phyloP scores from a whole-genome alignment of 2,329 filamentous ascomycete genomes.

The Seiridium cupressi region DNA sequence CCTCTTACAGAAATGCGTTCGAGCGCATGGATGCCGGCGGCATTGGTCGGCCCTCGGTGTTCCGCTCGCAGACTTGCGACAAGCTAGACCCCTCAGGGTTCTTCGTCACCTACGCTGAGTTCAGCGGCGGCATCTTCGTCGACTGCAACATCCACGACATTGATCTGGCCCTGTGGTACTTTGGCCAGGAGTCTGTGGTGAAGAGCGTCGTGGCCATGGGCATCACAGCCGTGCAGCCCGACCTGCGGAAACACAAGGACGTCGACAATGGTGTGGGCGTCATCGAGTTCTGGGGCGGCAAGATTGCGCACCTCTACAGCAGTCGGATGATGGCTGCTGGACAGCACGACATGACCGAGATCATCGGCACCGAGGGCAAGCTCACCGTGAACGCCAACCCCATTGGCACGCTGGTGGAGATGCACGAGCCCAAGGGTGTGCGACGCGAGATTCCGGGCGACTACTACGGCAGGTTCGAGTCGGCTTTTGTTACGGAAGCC shows the following conservation, averaged over 20 bases:
- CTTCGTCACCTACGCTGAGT: constrained; percentile 66
- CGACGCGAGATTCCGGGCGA: constrained; percentile 57
- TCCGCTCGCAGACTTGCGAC: constrained; percentile 67
- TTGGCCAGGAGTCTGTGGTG: constrained; percentile 50
- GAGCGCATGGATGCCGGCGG: constrained; percentile 47
- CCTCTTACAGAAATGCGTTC: constrained; percentile 61
- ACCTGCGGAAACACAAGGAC: constrained; percentile 55
- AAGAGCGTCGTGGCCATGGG: constrained; percentile 57
- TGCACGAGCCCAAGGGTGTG: constrained; percentile 52
- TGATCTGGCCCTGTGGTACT: constrained; percentile 63
- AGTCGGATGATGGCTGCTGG: constrained; percentile 67
- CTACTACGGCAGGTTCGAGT: constrained; percentile 62
- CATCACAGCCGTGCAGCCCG: constrained; percentile 58
- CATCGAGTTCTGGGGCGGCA: constrained; percentile 63
- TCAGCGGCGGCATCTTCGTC: constrained; percentile 67
- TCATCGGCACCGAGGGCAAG: constrained; percentile 66
- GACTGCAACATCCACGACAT: constrained; percentile 72
- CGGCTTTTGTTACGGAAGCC: constrained; percentile 62
- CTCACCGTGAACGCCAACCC: constrained; percentile 60
- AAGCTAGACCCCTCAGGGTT: constrained; percentile 64
- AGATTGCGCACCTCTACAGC: constrained; percentile 63
- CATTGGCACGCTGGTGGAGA: constrained; percentile 50
- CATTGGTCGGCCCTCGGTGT: constrained; percentile 59
- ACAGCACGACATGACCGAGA: constrained; percentile 65
- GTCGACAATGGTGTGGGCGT: constrained; percentile 63